phyloP scores from a whole-genome alignment of 129 eudicot genomes.

The Arctium minus region DNA sequence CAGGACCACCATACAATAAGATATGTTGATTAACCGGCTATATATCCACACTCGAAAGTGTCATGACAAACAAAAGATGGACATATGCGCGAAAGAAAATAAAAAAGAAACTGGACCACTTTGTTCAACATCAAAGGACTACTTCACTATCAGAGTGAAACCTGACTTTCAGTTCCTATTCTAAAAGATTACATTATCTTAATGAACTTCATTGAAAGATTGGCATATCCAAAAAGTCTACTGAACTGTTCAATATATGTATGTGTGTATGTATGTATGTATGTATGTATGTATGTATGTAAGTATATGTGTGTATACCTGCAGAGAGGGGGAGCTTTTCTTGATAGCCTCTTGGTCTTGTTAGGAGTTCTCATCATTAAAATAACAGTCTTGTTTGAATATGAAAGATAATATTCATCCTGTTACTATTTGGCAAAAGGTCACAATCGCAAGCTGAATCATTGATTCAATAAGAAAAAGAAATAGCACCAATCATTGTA shows the following conservation, averaged over 20 bases:
- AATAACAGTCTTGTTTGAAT: neutral
- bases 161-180: neutral
- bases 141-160: neutral
- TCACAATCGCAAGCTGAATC: neutral
- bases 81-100: neutral
- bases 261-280: neutral
- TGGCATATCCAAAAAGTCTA: neutral
- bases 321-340: too few species aligned
- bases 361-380: neutral
- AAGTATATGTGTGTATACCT: neutral
- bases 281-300: neutral
- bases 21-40: neutral
- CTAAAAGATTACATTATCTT: neutral
- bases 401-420: neutral
- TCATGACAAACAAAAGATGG: neutral
- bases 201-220: neutral
- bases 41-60: neutral
- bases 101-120: neutral
- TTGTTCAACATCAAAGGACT: slow-evolving; percentile 3
- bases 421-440: neutral
- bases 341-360: neutral
- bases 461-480: neutral
- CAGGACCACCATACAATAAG: neutral
- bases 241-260: neutral
- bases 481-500: neutral